Evolutionary conservation across 2,329 filamentous ascomycete genomes (phyloP), one percentile per base, ranked within the genome.

Genomic region (Colletotrichum truncatum): DNA sequence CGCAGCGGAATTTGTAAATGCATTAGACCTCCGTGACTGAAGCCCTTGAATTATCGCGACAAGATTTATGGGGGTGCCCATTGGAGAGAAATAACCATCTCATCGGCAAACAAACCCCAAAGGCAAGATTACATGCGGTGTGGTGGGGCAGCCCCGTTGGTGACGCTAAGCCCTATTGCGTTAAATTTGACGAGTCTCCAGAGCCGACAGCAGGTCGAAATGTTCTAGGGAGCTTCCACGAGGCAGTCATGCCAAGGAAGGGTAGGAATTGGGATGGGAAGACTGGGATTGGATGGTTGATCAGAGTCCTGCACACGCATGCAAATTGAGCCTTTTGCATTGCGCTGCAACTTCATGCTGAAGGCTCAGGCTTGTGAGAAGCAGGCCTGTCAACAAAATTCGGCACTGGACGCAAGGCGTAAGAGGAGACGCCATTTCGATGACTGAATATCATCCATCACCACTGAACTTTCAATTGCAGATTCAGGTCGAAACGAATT

Each of bases 101-200:
- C 18, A 8, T 14, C n/a, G 36, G 36, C 36, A 43, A 43, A 43
- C 11, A 23, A 23, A 11, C 16, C 30, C 30, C 14, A 38, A 39
- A 16, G 34, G 25, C 10, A 39, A 54, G 34, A 41, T 41, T 54
- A 16, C 51, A n/a, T 32, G 16, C n/a, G 28, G 28, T n/a, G 25
- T 45, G n/a, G 38, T 30, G 38, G 52, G 12, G 25, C n/a, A 14
- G 6, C 52, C n/a, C 16, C 52, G 34, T 21, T 41, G 48, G 21
- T 41, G 49, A 68, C 76, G 73, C 77, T 78, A 79, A 74, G 70
- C 76, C 74, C 54, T 72, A 73, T 77, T 76, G 70, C 73, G 76
- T 76, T 73, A 78, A 77, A 70, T 75, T 79, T 77, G 73, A 78
- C 77, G 77, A 79, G 69, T 41, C 34, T 52, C 36, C 28, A 23